A percentile compares a stretch with the other conserved stretches of the same genome.
Conservation (phyloP, 78 protist genomes). For the Bodo saltans region DNA sequence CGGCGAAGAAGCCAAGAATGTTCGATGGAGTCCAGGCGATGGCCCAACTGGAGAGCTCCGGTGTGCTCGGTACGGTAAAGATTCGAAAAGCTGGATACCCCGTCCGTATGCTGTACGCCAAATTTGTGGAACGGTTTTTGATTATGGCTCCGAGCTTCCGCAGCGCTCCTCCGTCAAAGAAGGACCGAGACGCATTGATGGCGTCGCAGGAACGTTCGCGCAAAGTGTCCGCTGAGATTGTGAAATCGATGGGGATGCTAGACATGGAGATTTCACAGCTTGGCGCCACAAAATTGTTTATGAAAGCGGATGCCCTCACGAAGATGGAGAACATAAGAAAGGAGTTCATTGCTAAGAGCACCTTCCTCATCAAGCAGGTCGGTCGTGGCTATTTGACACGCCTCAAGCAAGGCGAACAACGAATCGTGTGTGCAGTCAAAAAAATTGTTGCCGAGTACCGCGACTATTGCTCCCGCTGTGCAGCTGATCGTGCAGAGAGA, state of each 20-base stretch:
- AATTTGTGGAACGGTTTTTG: not conserved
- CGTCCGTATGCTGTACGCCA: constrained; percentile 3
- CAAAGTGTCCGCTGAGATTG: no score
- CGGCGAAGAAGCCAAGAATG: constrained; percentile 3
- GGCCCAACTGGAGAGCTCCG: constrained; percentile 20
- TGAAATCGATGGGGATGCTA: not conserved
- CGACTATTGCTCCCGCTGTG: not conserved
- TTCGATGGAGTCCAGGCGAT: not conserved
- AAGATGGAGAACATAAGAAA: not conserved
- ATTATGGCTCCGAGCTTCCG: not conserved
- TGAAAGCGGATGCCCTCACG: not conserved
- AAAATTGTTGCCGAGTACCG: not conserved
- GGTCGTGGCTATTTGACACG: not conserved
- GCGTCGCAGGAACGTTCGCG: no score
- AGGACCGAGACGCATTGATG: not conserved
- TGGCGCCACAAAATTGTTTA: not conserved
- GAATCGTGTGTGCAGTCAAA: not conserved
- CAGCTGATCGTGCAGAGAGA: not conserved
- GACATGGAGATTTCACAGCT: not conserved
- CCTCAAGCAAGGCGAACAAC: not conserved
- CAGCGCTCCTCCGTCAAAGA: not conserved
- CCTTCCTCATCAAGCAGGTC: not conserved
- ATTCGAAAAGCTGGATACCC: constrained; percentile 38
- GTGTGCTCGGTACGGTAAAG: constrained; percentile 30
- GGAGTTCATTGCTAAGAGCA: not conserved